Base-by-base conservation (phyloP, 192 early-diverging fungal species). In the Chytriomyces sp. region DNA sequence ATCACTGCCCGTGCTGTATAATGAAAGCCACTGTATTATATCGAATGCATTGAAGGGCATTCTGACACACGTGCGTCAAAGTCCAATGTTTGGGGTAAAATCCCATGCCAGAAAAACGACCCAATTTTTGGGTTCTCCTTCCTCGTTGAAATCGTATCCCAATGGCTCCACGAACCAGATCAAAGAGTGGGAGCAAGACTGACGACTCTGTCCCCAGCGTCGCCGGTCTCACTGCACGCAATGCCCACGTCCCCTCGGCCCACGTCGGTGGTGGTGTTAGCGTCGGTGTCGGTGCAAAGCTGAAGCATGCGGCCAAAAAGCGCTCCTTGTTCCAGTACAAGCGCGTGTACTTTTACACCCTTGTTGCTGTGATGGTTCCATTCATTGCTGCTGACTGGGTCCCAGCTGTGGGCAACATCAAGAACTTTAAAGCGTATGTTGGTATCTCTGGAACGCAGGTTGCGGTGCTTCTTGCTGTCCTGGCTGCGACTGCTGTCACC, bases 351-450 rank as follows among this genome's bases (percentile, higher is more conserved):
- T 79, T 79, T 47, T 66, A 72, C 57, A 28, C 65, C n/a, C 13
- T 68, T 23, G 78, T 74, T 16, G 53, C 83, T 35, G 28, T 82
- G 45, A 66, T 67, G 49, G 59, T 84, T 24, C 80, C 78, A 20
- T 78, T 84, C 46, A 53, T 80, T 69, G 80, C 80, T 28, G 50
- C 63, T n/a, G 82, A 83, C 68, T 83, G 73, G 77, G 72, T 83
- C 59, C 82, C 82, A 11, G 24, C 13, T 7, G 44, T 57, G 13
- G 82, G 78, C 28, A 63, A 59, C 46, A 43, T 81, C 9, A 80
- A 76, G 45, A 49, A 47, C 13, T 43, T 79, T 50, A 84, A 84
- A 69, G 73, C 53, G 50, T 4, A 24, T 6, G 45, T 84, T 13
- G 76, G 67, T 50, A 50, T 68, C 59, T 61, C 79, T 61, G 78